These are phyloP conservation scores for Leishmania arabica DNA, from an alignment of 208 protist species.

Conservation along the genomic window DNA sequence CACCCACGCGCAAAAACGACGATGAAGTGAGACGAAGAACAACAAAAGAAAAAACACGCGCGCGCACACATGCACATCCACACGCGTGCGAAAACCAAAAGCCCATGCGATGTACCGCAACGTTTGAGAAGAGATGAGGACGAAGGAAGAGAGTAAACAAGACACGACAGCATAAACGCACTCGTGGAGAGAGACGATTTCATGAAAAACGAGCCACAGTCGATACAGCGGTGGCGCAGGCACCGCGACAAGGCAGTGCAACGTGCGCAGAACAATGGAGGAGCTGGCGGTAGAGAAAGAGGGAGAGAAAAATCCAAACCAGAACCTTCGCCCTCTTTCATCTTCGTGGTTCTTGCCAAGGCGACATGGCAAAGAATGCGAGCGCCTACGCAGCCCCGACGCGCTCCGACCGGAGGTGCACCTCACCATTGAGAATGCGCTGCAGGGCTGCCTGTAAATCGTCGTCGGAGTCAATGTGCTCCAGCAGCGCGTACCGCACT, in stretches of 20 bases:
- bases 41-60: neutral
- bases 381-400: neutral
- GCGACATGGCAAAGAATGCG: too few relatives aligned
- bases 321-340: neutral
- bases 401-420: conserved; percentile 14
- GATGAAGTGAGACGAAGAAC: conserved; percentile 1
- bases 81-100: conserved; percentile 1
- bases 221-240: neutral
- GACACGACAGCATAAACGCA: neutral
- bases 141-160: too few relatives aligned
- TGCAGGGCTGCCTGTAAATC: conserved; percentile 31
- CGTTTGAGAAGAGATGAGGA: neutral
- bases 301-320: too few relatives aligned
- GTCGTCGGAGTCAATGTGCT: conserved; percentile 22
- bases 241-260: neutral
- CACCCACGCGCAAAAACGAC: neutral
- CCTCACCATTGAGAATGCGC: conserved; percentile 33
- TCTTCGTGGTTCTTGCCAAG: neutral
- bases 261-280: neutral
- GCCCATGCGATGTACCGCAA: neutral
- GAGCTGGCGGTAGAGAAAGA: neutral
- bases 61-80: too few relatives aligned
- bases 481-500: conserved; percentile 29
- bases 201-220: neutral
- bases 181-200: neutral